A percentile compares a stretch with the other conserved stretches of the same genome.
phyloP scores from a whole-genome alignment of 1,284 basidiomycete species.

The Irpex sp. region DNA sequence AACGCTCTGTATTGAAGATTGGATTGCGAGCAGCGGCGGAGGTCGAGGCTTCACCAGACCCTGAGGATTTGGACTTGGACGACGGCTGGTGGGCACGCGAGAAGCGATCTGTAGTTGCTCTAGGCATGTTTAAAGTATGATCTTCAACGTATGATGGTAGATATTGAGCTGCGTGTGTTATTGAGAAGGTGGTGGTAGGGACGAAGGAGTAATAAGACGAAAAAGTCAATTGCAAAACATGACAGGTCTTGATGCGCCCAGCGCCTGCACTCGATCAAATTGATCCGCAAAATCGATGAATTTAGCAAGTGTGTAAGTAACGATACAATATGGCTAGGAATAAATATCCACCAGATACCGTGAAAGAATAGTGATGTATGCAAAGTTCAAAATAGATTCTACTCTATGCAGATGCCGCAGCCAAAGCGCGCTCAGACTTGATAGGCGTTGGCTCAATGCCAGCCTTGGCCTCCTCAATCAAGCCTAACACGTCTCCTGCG shows the following conservation, averaged over 20 bases:
- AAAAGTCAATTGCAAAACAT: not conserved
- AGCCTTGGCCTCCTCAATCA: conserved; percentile 14
- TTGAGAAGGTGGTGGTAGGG: not conserved
- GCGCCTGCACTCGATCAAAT: not conserved
- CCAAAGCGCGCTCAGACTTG: conserved; percentile 4
- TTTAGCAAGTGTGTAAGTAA: not conserved
- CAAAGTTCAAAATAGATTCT: not conserved
- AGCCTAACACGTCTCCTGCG: conserved; percentile 15
- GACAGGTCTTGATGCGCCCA: not conserved
- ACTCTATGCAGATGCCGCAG: not conserved
- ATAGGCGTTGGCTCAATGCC: conserved; percentile 11
- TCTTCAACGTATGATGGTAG: not conserved
- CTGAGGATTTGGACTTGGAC: conserved; percentile 51
- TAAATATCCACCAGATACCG: not conserved
- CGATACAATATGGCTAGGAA: not conserved
- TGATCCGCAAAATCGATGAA: not conserved
- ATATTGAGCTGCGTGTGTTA: not conserved
- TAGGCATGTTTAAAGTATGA: conserved; percentile 66
- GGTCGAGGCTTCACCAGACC: conserved; percentile 35
- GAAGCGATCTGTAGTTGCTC: conserved; percentile 85
- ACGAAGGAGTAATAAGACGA: not conserved
- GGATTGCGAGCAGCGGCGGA: conserved; percentile 66
- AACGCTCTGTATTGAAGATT: conserved; percentile 90
- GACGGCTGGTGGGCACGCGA: conserved; percentile 73
- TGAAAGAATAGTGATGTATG: not conserved